These are phyloP conservation scores for Hypomontagnella monticulosa DNA, from an alignment of 495 filamentous ascomycete species.

Conservation along the genomic window DNA sequence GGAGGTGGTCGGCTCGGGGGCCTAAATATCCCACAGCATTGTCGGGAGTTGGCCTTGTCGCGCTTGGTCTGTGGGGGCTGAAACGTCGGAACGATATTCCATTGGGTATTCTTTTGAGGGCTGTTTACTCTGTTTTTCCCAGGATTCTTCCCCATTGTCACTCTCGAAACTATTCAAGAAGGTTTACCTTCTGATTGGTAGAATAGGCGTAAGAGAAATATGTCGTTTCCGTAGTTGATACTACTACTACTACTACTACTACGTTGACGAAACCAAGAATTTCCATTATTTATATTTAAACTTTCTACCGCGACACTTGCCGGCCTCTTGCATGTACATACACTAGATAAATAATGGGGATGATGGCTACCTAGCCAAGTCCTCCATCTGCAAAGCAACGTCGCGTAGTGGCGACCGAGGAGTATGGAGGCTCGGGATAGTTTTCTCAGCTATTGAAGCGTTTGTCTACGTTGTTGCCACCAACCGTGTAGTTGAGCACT, in stretches of 20 bases:
- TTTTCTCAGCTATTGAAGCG: no score
- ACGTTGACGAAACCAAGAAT: constrained; percentile 15
- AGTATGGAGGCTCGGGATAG: no score
- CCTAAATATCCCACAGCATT: no score
- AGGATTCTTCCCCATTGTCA: constrained; percentile 6
- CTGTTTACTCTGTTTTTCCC: constrained; percentile 11
- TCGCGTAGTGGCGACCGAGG: not conserved
- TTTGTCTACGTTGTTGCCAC: no score
- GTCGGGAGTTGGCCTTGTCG: not conserved
- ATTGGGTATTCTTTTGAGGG: constrained; percentile 24
- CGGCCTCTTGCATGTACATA: not conserved
- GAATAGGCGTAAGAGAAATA: constrained; percentile 10
- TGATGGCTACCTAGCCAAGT: constrained; percentile 10
- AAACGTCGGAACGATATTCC: constrained; percentile 32
- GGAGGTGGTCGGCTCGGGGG: no score
- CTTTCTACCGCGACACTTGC: not conserved
- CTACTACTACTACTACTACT: constrained; percentile 15
- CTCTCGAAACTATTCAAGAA: not conserved
- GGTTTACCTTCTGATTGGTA: constrained; percentile 27
- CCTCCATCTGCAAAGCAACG: constrained; percentile 29
- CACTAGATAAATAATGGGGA: not conserved
- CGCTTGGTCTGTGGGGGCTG: constrained; percentile 1
- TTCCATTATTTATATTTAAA: constrained; percentile 4
- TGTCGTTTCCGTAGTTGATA: constrained; percentile 17
- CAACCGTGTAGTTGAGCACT: no score